Base-by-base conservation (phyloP, 495 filamentous ascomycete species). In the Acidomyces sp. region DNA sequence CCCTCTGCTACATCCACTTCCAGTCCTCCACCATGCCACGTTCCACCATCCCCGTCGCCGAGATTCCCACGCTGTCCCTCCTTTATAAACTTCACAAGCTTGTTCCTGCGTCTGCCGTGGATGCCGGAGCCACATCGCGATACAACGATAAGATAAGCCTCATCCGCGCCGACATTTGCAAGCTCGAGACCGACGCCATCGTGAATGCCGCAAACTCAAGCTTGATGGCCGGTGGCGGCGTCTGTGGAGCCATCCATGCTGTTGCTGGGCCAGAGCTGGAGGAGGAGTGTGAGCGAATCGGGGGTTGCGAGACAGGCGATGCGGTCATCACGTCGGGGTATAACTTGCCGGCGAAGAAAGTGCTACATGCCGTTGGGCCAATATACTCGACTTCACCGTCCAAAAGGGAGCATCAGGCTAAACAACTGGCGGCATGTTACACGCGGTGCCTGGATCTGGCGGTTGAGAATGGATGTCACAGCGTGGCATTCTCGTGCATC, bases 291-390 rank as follows among this genome's bases (percentile, higher is more conserved):
- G 51, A 58, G 21, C 64, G 46, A 0, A 68, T 93, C 3, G 46
- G 64, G 31, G 83, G 83, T 30, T 95, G 87, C 56, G 50, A 64
- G 6, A 86, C 83, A 1, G 90, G 90, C 39, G 63, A 66, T 20
- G 83, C 88, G 35, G 90, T 88, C 54, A 87, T 92, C 53, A 93
- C 90, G 0, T 54, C 62, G 31, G 87, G 73, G 3, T 87, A 86
- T 62, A 48, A 71, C 0, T 65, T 97, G 4, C 85, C 83, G 6
- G 80, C 72, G 59, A 69, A 72, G 34, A 75, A 77, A 39, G 70
- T 96, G 16, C 92, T 96, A 37, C 90, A 95, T 55, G 70, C 90
- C 26, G 90, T 95, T 2, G 90, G 90, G 0, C 88, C 88, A 3
- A 57, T 92, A n/a, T 96, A 92, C 61, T 57, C 60, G 25, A 43